These are phyloP conservation scores for Lagerstroemia speciosa DNA, from an alignment of 345 rosid genomes.

Conservation along the genomic window DNA sequence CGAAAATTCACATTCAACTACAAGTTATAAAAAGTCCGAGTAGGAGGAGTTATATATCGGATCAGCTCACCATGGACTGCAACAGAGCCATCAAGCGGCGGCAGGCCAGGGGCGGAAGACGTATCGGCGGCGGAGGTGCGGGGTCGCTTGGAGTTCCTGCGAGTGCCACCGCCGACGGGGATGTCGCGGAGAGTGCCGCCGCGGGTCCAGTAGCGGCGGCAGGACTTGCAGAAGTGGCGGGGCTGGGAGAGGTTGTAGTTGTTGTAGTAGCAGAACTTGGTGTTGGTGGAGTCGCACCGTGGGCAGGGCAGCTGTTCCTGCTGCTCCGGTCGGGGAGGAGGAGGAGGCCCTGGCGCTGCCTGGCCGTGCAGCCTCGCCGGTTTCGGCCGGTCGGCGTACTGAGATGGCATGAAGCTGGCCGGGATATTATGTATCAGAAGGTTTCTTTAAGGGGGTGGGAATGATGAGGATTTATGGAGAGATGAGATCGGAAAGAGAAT, in stretches of 20 bases:
- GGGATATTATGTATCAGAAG: no score
- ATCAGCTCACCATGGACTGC: neutral
- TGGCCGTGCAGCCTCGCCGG: conserved; percentile 19
- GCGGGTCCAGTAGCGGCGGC: conserved; percentile 97
- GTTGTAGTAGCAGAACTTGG: conserved; percentile 93
- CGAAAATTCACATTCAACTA: no score
- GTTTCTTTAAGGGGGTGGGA: neutral
- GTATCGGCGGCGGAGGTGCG: conserved; percentile 25
- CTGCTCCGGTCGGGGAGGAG: conserved; percentile 36
- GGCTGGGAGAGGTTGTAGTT: conserved; percentile 97
- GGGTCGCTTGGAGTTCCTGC: conserved; percentile 77
- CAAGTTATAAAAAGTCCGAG: no score
- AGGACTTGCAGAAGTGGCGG: conserved; percentile 94
- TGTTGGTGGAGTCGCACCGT: conserved; percentile 82
- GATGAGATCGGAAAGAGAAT: conserved; percentile 19
- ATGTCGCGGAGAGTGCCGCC: conserved; percentile 96
- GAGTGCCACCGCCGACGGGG: conserved; percentile 87
- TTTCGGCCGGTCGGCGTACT: conserved; percentile 22
- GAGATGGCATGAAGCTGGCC: conserved; percentile 15
- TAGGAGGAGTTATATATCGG: neutral
- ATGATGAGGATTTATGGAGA: conserved; percentile 13
- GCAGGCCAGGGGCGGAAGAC: conserved; percentile 43
- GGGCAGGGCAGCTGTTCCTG: conserved; percentile 94
- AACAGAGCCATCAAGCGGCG: conserved; percentile 33
- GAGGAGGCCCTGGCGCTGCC: conserved; percentile 4